Evolutionary conservation across 306 rosid genomes (phyloP).

Genomic region (Prinsepia uniflora): DNA sequence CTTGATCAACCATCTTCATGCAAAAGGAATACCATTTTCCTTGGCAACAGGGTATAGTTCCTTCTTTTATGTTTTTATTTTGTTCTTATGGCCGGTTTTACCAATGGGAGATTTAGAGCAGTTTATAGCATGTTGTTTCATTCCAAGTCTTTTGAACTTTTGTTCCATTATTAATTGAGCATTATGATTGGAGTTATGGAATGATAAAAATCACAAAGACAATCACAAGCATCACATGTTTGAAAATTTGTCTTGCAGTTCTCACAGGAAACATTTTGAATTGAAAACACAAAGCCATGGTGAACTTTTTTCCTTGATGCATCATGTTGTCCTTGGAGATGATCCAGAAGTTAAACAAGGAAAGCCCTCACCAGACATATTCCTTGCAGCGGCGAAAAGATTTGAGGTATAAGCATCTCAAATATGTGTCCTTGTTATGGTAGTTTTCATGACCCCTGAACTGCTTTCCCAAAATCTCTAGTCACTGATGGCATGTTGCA

Average conservation of each 20-base stretch:
- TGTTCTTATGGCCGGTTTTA: background rate
- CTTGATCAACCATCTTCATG: constrained; percentile 70
- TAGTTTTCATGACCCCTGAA: background rate
- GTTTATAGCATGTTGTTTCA: background rate
- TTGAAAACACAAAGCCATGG: constrained; percentile 78
- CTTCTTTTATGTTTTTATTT: constrained; percentile 4
- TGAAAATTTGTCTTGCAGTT: constrained; percentile 42
- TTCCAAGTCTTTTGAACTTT: background rate
- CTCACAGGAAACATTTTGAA: constrained; percentile 73
- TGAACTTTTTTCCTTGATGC: constrained; percentile 76
- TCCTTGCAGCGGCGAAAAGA: constrained; percentile 86
- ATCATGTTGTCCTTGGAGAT: constrained; percentile 86
- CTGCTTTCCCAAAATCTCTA: background rate
- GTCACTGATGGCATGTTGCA: background rate
- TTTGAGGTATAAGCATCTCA: constrained; percentile 71
- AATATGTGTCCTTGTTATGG: no score
- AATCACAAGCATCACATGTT: constrained; percentile 22
- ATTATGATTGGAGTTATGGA: background rate
- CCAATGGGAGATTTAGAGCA: constrained; percentile 13
- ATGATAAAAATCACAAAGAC: background rate
- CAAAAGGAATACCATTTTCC: constrained; percentile 65
- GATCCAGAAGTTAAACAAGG: constrained; percentile 96
- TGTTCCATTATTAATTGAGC: background rate
- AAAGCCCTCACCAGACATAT: constrained; percentile 86
- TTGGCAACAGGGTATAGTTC: constrained; percentile 78